Evolutionary conservation across 75 land plant genomes (phyloP), one percentile per base, ranked within the genome.

Genomic region (Chamaecyparis obtusa): DNA sequence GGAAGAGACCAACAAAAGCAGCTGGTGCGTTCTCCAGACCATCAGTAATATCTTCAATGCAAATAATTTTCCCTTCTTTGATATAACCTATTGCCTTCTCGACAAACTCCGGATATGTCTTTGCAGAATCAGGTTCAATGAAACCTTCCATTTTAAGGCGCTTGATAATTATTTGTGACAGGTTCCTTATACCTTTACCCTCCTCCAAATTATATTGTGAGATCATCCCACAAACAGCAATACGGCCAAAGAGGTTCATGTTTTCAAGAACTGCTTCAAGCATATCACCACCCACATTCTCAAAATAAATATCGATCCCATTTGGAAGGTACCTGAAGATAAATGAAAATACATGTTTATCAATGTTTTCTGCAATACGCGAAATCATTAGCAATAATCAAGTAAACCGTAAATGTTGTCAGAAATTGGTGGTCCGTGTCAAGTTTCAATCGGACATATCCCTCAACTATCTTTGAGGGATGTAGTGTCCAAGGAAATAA

Each of bases 281-380:
- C 93, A 87, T 88, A 44, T 87, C 67, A 21, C 93, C 94, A 19
- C 94, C 93, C 74, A 93, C 92, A 55, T 95, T 95, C 86, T 95
- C 96, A 85, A 95, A 94, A 82, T 95, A 95, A 57, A 95, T 89
- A 82, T 95, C 96, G 37, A 95, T 94, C 27, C 96, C 96, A 46
- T 90, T 90, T 56, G 96, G 96, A 48, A 95, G 93, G 64, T 88
- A 87, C 89, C 95, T 95, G 89, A 6, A 16, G n/a, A 30, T 30
- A 46, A 85, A 48, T 33, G 48, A 21, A 41, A 57, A 86, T 55
- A 60, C 41, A 48, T 4, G 24, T 57, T 57, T 57, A 57, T 57
- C 27, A 57, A 57, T 57, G 64, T 19, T 57, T 57, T 57, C 64
- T 57, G 19, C 64, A 19, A 57, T 19, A 21, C 7, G 5, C 17